Evolutionary conservation across 2,329 filamentous ascomycete genomes (phyloP).

Genomic region (Fusarium secorum): DNA sequence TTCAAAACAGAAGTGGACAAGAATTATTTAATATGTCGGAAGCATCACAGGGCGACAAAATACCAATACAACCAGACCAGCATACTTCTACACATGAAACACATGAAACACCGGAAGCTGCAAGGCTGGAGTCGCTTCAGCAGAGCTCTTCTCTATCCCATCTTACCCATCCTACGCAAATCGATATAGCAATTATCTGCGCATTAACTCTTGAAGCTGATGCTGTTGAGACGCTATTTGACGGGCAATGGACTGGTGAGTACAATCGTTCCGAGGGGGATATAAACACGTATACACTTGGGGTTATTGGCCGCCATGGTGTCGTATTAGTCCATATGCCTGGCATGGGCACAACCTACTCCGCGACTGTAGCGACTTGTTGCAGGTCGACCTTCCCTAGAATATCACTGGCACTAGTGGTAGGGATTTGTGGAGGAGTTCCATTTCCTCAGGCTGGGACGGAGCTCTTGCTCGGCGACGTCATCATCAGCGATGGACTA

Average conservation of each 20-base stretch:
- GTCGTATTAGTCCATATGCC: background rate
- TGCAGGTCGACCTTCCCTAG: background rate
- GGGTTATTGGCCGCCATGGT: background rate
- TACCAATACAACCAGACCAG: background rate
- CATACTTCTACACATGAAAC: fast-evolving
- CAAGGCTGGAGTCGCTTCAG: fast-evolving
- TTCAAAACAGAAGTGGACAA: fast-evolving
- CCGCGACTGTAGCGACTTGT: background rate
- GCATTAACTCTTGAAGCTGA: background rate
- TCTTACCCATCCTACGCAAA: fast-evolving
- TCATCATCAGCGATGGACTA: background rate
- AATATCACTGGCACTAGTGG: background rate
- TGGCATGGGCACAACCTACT: background rate
- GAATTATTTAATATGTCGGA: fast-evolving
- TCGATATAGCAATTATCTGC: background rate
- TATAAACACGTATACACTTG: background rate
- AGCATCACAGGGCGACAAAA: fast-evolving
- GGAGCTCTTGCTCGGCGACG: background rate
- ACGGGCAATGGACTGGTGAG: fast-evolving
- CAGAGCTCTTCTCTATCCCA: fast-evolving
- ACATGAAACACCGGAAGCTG: fast-evolving
- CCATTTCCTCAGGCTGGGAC: background rate
- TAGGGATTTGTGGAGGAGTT: background rate
- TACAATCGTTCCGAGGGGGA: background rate
- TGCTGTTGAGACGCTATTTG: fast-evolving